These are phyloP conservation scores for Laburnicola sp. DNA, from an alignment of 2,329 filamentous ascomycete genomes.

Conservation along the genomic window DNA sequence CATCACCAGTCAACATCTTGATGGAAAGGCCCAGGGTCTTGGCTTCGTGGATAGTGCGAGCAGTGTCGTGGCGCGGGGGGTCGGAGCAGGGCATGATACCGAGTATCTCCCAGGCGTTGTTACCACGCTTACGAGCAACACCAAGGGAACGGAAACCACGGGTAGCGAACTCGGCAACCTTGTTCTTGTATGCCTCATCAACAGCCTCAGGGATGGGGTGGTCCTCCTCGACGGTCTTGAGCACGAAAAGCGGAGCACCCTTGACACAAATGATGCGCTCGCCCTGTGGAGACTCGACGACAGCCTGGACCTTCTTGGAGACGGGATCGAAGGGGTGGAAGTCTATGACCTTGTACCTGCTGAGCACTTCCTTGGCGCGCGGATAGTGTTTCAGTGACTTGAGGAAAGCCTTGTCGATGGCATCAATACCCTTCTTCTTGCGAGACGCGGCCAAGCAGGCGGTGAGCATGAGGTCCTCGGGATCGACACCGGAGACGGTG, in stretches of 20 bases:
- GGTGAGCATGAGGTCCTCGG: constrained; percentile 88
- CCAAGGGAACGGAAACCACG: constrained; percentile 93
- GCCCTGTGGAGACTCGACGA: constrained; percentile 81
- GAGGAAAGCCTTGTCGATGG: constrained; percentile 93
- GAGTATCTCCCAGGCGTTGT: constrained; percentile 84
- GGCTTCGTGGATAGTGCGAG: constrained; percentile 86
- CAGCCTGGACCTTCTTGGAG: constrained; percentile 86
- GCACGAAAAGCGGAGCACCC: constrained; percentile 83
- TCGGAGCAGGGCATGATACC: constrained; percentile 95
- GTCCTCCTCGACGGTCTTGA: constrained; percentile 85
- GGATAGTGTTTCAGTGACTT: constrained; percentile 83
- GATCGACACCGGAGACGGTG: constrained; percentile 78
- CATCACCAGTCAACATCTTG: constrained; percentile 96
- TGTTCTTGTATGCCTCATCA: constrained; percentile 86
- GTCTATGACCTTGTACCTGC: constrained; percentile 81
- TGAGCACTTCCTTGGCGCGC: constrained; percentile 75
- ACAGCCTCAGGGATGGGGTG: constrained; percentile 75
- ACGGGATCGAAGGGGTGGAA: constrained; percentile 91
- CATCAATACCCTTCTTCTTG: constrained; percentile 95
- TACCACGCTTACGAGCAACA: constrained; percentile 85
- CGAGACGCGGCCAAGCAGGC: constrained; percentile 86
- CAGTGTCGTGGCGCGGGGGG: constrained; percentile 87
- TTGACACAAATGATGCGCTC: constrained; percentile 88
- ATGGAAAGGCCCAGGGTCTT: constrained; percentile 85
- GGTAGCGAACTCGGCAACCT: constrained; percentile 86